Conservation (phyloP, 1,284 basidiomycete species). For the Somion occarium region DNA sequence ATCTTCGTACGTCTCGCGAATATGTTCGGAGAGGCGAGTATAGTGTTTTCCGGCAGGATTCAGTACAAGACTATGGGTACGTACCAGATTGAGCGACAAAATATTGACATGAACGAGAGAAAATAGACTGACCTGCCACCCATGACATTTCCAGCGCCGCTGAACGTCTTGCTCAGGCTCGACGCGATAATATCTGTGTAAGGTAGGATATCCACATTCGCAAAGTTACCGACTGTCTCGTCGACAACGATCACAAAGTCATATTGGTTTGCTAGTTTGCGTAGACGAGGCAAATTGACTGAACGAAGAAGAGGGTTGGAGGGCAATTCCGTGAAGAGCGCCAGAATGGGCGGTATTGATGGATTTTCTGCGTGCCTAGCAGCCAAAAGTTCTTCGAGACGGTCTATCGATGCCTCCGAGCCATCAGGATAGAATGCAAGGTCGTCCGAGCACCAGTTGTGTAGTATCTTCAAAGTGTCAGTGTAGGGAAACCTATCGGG, state of each 20-base stretch:
- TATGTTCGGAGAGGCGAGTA: conserved; percentile 32
- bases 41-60: conserved; percentile 48
- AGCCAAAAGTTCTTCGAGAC: not conserved
- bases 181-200: conserved; percentile 60
- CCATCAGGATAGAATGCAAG: conserved; percentile 83
- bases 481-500: conserved; percentile 79
- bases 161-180: conserved; percentile 65
- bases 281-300: conserved; percentile 45
- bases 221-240: conserved; percentile 66
- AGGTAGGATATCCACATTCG: conserved; percentile 61
- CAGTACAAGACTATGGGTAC: conserved; percentile 39
- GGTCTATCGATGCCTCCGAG: conserved; percentile 25
- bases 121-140: conserved; percentile 46
- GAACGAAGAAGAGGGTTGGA: conserved; percentile 59
- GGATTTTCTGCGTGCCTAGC: not conserved
- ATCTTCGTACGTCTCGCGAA: conserved; percentile 49
- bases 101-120: not conserved
- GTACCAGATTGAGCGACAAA: not conserved
- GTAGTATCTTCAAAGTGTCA: conserved; percentile 86
- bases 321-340: conserved; percentile 31
- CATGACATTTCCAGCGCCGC: conserved; percentile 66
- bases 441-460: conserved; percentile 93
- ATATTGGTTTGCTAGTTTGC: conserved; percentile 51
- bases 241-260: conserved; percentile 59
- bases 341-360: not conserved